These are phyloP conservation scores for Ganoderma resinaceum DNA, from an alignment of 1,284 basidiomycete species.

Conservation along the genomic window DNA sequence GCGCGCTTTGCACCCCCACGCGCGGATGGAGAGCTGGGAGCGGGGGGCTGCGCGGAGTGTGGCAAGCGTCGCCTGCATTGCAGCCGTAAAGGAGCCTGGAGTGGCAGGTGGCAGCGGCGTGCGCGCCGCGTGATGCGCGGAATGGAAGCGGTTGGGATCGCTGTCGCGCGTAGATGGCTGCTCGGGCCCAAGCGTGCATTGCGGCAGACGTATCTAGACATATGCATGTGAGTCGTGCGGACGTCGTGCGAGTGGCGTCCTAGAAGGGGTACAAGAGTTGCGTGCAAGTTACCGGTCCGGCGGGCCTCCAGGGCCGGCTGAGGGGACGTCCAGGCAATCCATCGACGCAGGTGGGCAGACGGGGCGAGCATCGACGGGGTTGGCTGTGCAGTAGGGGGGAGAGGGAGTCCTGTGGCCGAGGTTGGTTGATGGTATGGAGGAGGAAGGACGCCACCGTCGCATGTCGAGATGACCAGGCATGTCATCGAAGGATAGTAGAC, in stretches of 20 bases:
- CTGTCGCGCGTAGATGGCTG: background rate
- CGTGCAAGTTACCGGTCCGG: background rate
- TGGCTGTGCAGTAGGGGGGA: too few relatives aligned
- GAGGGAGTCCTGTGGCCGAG: background rate
- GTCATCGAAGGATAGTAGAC: too few relatives aligned
- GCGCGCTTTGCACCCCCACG: background rate
- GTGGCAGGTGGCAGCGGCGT: conserved; percentile 16
- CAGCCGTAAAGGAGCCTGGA: too few relatives aligned
- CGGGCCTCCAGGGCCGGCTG: background rate
- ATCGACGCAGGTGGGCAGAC: background rate
- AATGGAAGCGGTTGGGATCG: background rate
- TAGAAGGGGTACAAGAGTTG: background rate
- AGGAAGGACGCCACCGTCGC: background rate
- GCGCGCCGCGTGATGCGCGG: background rate
- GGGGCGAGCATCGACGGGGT: conserved; percentile 4
- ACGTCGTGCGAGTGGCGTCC: background rate
- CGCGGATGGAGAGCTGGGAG: background rate
- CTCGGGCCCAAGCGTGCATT: background rate
- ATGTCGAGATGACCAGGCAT: background rate
- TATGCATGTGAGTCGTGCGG: background rate
- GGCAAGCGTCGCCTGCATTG: background rate
- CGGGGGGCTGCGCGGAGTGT: background rate
- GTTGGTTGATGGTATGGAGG: background rate
- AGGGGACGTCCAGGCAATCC: conserved; percentile 10
- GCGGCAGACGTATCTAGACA: background rate